Base-by-base conservation (phyloP, 148 eudicot genomes). In the Hydrangea macrophylla region DNA sequence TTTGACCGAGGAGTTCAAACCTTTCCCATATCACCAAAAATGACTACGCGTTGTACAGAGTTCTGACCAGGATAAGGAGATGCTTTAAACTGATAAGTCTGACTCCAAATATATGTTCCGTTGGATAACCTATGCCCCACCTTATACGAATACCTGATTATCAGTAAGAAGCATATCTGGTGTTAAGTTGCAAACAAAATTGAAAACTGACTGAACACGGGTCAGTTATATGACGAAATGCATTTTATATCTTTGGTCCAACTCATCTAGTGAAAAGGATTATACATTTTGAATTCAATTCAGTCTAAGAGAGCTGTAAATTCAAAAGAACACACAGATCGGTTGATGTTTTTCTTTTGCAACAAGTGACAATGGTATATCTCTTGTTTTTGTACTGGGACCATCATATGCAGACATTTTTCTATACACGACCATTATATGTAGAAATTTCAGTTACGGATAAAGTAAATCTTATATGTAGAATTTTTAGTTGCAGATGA, bases 1-100 rank as follows among this genome's bases (percentile, higher is more conserved):
- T 3, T 42, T 33, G 31, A 2, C 23, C 17, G 12, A 57, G 51
- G 61, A 27, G 58, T 55, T 60, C 78, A 73, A 60, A 90, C 93
- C 96, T 90, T 88, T 76, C 96, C 96, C 96, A 90, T 81, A 73
- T 90, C 96, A 20, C 96, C 93, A 66, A 87, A 90, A 58, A 90
- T 79, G 81, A 86, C 64, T n/a, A 88, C 82, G 26, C 82, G 78
- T 37, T 88, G 93, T 22, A 82, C 40, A 37, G 96, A 90, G 63
- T 72, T 76, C 64, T 90, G 96, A 55, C 96, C 96, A 8, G 96
- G 96, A 68, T 82, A 88, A 63, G 96, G 96, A 55, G 96, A 88
- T 37, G 91, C 82, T 78, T 55, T 84, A 69, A 90, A 90, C 23
- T 79, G 76, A 75, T 88, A 81, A 23, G n/a, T 31, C 26, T 65